Evolutionary conservation across 208 protist species (phyloP).

Genomic region (Leishmania aethiopica): DNA sequence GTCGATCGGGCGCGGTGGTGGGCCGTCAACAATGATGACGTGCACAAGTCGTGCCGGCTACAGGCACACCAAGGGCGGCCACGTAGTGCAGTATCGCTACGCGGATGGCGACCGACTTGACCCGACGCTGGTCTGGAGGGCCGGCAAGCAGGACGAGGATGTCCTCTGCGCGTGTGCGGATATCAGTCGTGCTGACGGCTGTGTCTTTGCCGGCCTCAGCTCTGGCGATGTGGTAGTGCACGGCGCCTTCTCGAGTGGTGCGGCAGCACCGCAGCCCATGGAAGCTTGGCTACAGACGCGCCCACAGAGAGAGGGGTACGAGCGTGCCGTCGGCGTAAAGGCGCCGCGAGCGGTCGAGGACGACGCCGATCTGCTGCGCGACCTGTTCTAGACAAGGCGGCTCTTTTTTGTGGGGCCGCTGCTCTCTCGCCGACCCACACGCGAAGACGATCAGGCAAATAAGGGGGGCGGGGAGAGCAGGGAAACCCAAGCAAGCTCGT

Average conservation of each 20-base stretch:
- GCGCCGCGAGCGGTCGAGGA: conserved; percentile 33
- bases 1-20: conserved; percentile 12
- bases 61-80: conserved; percentile 46
- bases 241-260: conserved; percentile 2
- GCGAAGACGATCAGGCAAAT: background rate
- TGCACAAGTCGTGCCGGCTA: conserved; percentile 67
- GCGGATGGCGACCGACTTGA: conserved; percentile 1
- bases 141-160: conserved; percentile 53
- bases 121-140: conserved; percentile 35
- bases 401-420: background rate
- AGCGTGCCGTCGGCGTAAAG: conserved; percentile 40
- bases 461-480: background rate
- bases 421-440: background rate
- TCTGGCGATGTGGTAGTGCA: conserved; percentile 64
- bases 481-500: background rate
- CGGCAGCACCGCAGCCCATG: background rate
- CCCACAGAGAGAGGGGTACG: conserved; percentile 18
- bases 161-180: conserved; percentile 62
- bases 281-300: conserved; percentile 54
- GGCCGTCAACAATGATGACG: conserved; percentile 36
- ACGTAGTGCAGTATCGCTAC: conserved; percentile 58
- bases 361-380: conserved; percentile 21
- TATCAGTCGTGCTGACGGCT: conserved; percentile 25
- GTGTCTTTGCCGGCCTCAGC: conserved; percentile 65
- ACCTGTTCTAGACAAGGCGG: conserved; percentile 16